Evolutionary conservation across 1,284 basidiomycete species (phyloP), one percentile per base, ranked within the genome.

Genomic region (Ustilago bromivora): DNA sequence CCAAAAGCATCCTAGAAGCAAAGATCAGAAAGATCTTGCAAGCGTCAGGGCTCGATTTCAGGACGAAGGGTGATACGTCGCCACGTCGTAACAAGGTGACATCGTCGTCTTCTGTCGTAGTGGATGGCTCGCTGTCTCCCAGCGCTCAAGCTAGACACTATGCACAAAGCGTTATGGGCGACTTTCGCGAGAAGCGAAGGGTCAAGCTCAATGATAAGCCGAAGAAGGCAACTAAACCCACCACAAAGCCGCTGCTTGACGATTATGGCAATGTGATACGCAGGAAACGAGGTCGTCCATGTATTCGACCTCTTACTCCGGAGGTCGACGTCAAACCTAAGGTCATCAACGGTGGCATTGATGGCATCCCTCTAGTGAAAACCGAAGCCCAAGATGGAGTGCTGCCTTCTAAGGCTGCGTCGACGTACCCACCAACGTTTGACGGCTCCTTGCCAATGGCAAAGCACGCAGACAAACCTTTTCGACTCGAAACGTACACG

Each of bases 401-500:
- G 28, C 23, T 40, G 10, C 5, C 28, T 9, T 23, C 38, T 12
- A 5, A 36, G 5, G 36, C 40, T 3, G 32, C 52, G 15, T 4
- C 10, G 9, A 17, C 49, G 34, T 36, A 13, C 23, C 43, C 9
- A 13, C 28, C 41, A 4, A 5, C 23, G 2, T 54, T 58, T n/a
- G 67, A 66, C 23, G 46, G 36, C 19, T 57, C 57, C 31, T 43
- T 67, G 4, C 61, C 61, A 15, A 55, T 71, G n/a, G 23, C 38
- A 7, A 54, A 52, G 15, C 43, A 61, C 15, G 49, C 52, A 10
- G 54, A 54, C 36, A 35, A 4, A 15, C 75, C 75, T 2, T 40
- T 28, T 40, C 12, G 51, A n/a, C 13, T 3, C 38, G 75, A 73
- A 35, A 71, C 71, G 3, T 66, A 78, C 23, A 67, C 71, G 4